Conservation (phyloP, 2,329 filamentous ascomycete genomes). For the Cladophialophora psammophila region DNA sequence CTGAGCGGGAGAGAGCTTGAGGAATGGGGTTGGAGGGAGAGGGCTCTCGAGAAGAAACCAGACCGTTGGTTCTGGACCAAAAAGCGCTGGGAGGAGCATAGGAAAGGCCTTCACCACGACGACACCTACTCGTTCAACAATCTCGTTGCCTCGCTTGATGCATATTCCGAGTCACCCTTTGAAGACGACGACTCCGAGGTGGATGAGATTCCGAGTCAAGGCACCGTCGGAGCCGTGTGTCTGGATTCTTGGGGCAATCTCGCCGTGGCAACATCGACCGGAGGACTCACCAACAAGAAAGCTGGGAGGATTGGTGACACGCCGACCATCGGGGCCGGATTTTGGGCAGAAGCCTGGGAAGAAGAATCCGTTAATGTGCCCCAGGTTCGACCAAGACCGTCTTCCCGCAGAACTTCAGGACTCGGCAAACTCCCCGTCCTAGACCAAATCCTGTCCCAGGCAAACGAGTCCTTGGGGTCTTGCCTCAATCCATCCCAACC, state of each 20-base stretch:
- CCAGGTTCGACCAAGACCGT: not conserved
- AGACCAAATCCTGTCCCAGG: constrained; percentile 15
- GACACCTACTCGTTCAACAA: constrained; percentile 30
- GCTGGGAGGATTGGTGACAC: constrained; percentile 87
- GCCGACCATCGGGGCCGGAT: constrained; percentile 81
- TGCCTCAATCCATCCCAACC: constrained; percentile 18
- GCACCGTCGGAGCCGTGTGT: constrained; percentile 83
- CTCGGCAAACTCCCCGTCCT: constrained; percentile 2
- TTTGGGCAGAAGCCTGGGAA: constrained; percentile 87
- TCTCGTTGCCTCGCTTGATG: constrained; percentile 29
- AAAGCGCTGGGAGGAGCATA: constrained; percentile 79
- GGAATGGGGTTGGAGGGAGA: constrained; percentile 62
- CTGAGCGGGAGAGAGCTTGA: constrained; percentile 74
- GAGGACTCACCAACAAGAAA: constrained; percentile 87
- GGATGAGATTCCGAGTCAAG: constrained; percentile 76
- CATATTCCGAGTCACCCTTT: constrained; percentile 44
- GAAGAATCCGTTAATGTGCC: constrained; percentile 3
- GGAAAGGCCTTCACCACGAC: constrained; percentile 60
- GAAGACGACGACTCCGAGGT: constrained; percentile 56
- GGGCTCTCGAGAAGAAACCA: constrained; percentile 73
- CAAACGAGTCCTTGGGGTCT: constrained; percentile 18
- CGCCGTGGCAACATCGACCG: constrained; percentile 71
- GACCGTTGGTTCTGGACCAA: constrained; percentile 80
- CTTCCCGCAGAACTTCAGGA: not conserved
- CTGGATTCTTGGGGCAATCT: constrained; percentile 77